Base-by-base conservation (phyloP, 2,329 filamentous ascomycete genomes). In the Fusarium bulbicola region DNA sequence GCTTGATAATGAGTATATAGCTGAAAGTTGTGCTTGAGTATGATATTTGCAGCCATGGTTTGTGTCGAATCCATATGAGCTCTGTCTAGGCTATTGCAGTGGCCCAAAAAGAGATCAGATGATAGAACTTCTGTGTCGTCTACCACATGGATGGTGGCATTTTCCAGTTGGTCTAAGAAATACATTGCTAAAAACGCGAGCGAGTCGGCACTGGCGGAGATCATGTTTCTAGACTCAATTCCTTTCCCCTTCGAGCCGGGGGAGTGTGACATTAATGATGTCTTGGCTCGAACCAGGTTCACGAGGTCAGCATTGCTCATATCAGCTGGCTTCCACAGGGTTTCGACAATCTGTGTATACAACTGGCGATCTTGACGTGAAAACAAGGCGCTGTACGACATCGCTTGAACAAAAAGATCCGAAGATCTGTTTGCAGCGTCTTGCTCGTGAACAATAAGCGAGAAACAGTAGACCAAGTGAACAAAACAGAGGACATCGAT, bases 81-180 rank as follows among this genome's bases (percentile, higher is more conserved):
- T 5, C 76, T 63, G 6, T 77, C 66, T 16, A 80, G 68, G 24
- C 73, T 77, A 36, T 79, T 74, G 7, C 82, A 37, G 66, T 89
- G 86, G 39, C 82, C 82, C 14, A 79, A 80, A 72, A 80, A 84
- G 14, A 88, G 78, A 13, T 80, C 79, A 20, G 85, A 88, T 12
- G 80, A 74, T 40, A 83, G 72, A 21, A 85, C 77, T 24, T 83
- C 81, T 6, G 73, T 61, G 16, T 74, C 68, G 26, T 74, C 69
- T 7, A 58, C 40, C n/a, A 79, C 74, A 40, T 73, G 77, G 14
- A 88, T 70, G 9, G 82, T 81, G 20, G 82, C 81, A 39, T 81
- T 82, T 75, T 89, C 87, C 36, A 89, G 78, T 58, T 87, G 85
- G 76, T 89, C 87, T 26, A 90, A 79, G 64, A 88, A 89, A 62